Conservation (phyloP, 2,329 filamentous ascomycete species). For the Fusarium pseudonygamai region DNA sequence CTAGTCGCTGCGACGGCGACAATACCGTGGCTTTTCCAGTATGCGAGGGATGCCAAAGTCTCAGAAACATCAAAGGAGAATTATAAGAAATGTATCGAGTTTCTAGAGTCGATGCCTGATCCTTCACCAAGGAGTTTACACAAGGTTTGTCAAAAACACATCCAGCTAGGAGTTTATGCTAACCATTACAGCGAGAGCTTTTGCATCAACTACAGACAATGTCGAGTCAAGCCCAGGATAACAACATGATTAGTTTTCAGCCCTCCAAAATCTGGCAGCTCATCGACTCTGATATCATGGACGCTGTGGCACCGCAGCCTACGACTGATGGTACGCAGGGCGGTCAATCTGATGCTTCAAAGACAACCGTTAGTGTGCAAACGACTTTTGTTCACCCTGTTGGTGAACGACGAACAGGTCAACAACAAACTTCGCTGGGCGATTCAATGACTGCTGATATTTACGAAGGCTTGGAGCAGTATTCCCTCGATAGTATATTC, state of each 20-base stretch:
- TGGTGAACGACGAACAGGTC: neutral
- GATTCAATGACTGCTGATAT: slow-evolving; percentile 4
- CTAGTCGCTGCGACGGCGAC: slow-evolving; percentile 36
- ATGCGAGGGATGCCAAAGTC: slow-evolving; percentile 30
- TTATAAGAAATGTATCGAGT: slow-evolving; percentile 22
- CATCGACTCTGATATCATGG: slow-evolving; percentile 28
- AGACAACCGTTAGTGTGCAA: slow-evolving; percentile 24
- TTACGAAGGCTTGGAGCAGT: slow-evolving; percentile 24
- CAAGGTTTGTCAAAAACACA: neutral
- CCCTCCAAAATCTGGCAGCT: slow-evolving; percentile 33
- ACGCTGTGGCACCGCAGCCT: slow-evolving; percentile 14
- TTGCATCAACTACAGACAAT: slow-evolving; percentile 25
- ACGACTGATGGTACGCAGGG: slow-evolving; percentile 1
- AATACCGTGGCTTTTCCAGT: slow-evolving; percentile 39
- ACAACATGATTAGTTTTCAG: slow-evolving; percentile 35
- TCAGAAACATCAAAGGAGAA: slow-evolving; percentile 31
- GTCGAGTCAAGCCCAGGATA: slow-evolving; percentile 28
- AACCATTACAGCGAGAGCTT: slow-evolving; percentile 5
- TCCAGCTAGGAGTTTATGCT: fast-evolving
- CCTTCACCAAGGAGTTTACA: slow-evolving; percentile 17
- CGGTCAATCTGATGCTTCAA: slow-evolving; percentile 11
- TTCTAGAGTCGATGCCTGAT: slow-evolving; percentile 29
- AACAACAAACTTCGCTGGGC: neutral
- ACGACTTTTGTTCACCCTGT: slow-evolving; percentile 31
- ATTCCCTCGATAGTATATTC: slow-evolving; percentile 33